A percentile compares a stretch with the other conserved stretches of the same genome.
Conservation (phyloP, 2,329 filamentous ascomycete genomes). For the Ambrosiella cleistominuta region DNA sequence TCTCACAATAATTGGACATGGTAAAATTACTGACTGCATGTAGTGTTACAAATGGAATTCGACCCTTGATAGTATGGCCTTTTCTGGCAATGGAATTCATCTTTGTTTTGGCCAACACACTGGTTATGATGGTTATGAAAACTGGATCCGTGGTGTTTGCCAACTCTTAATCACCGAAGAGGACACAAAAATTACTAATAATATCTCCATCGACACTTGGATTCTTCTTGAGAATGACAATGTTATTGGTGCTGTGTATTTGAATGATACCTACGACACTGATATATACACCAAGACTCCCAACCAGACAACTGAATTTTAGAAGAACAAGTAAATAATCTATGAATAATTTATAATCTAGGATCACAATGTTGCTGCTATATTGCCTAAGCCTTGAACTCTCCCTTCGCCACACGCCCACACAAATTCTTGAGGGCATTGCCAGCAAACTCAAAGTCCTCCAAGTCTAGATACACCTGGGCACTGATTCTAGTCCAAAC, state of each 20-base stretch:
- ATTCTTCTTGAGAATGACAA: slow-evolving; percentile 40
- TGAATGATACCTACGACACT: slow-evolving; percentile 41
- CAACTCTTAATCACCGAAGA: slow-evolving; percentile 24
- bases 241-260: slow-evolving; percentile 30
- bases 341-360: background rate
- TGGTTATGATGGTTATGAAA: slow-evolving; percentile 53
- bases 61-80: background rate
- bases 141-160: slow-evolving; percentile 42
- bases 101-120: slow-evolving; percentile 46
- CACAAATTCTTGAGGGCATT: slow-evolving; percentile 34
- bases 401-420: slow-evolving; percentile 23
- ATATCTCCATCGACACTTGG: slow-evolving; percentile 33
- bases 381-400: slow-evolving; percentile 15
- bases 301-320: background rate
- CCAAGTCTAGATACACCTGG: slow-evolving; percentile 67
- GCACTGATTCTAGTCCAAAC: slow-evolving; percentile 61
- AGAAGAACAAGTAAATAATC: background rate
- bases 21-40: background rate
- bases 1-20: background rate
- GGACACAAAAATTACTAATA: slow-evolving; percentile 19
- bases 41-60: background rate
- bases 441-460: slow-evolving; percentile 59
- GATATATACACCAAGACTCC: slow-evolving; percentile 30
- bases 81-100: background rate
- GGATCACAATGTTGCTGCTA: background rate